Base-by-base conservation (phyloP, 2,329 filamentous ascomycete species). In the Hymenoscyphus fraxineus region DNA sequence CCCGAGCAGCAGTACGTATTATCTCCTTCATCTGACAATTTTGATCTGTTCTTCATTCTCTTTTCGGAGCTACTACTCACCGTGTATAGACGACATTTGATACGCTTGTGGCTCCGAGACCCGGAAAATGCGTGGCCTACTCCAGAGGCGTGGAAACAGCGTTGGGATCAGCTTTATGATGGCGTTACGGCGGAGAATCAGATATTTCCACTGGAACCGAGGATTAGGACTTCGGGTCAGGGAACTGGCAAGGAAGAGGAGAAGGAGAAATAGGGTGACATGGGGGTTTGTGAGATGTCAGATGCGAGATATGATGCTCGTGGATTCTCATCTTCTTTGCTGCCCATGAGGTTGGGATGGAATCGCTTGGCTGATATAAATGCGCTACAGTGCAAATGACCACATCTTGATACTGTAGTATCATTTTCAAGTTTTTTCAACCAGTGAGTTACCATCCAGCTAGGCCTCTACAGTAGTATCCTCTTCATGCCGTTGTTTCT, bases 191-290 rank as follows among this genome's bases (percentile, higher is more conserved):
- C 80, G 0, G 83, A 85, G 66, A 80, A 78, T 12, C 78, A 83
- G 41, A 80, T 85, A 0, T 83, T 88, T 61, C 85, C 85, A 0
- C 75, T 86, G 1, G 82, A 88, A 70, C 82, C 84, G n/a, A 76
- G 74, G 27, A 78, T 82, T 67, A 75, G 80, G 31, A 65, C 60
- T 47, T 39, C 58, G 15, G 32, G 58, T 59, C 35, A 44, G 13
- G 58, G 58, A 1, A 27, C 16, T 4, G 22, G 41, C 32, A 13
- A 32, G 9, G 4, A 38, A 59, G 35, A 39, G 22, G 31, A 6
- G 55, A 57, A n/a, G 35, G 6, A 35, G 6, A 35, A 35, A 35
- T 35, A 35, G 35, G 4, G 35, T 35, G 35, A 5, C 3, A 35
- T 35, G 9, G 9, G 6, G 35, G 35, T 35, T 35, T 2, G 27